phyloP scores from a whole-genome alignment of 768 basidiomycete genomes.

The Auricularia cornea region DNA sequence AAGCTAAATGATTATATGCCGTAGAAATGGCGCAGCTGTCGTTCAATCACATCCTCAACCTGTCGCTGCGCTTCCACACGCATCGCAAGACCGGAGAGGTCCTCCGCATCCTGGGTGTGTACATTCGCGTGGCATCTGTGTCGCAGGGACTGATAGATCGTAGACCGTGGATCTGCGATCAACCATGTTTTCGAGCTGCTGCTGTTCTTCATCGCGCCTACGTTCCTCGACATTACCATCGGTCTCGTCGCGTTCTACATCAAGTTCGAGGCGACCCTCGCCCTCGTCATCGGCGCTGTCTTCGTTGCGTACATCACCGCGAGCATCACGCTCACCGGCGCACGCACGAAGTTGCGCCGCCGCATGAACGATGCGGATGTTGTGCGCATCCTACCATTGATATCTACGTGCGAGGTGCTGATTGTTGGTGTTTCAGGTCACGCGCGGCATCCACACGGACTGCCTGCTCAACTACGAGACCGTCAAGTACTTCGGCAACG shows the following conservation, averaged over 20 bases:
- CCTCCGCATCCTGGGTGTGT: constrained; percentile 49
- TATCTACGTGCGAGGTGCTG: constrained; percentile 1
- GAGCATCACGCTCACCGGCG: constrained; percentile 48
- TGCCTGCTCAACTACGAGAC: constrained; percentile 76
- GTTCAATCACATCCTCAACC: constrained; percentile 78
- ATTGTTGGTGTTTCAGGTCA: constrained; percentile 23
- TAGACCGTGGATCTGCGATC: constrained; percentile 74
- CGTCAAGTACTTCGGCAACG: constrained; percentile 85
- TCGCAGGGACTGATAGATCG: background rate
- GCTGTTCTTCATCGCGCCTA: constrained; percentile 78
- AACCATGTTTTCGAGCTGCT: constrained; percentile 77
- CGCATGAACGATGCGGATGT: constrained; percentile 72
- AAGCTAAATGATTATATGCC: background rate
- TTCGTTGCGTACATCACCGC: constrained; percentile 50
- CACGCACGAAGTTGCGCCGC: constrained; percentile 66
- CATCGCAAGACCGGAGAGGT: constrained; percentile 81
- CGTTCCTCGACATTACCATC: constrained; percentile 70
- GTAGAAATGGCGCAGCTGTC: constrained; percentile 80
- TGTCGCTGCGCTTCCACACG: constrained; percentile 78
- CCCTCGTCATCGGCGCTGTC: constrained; percentile 58
- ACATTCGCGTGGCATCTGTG: background rate
- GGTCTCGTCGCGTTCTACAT: constrained; percentile 32
- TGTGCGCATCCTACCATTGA: background rate
- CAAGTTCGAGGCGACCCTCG: constrained; percentile 20
- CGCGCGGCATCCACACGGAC: constrained; percentile 77